A percentile compares a stretch with the other conserved stretches of the same genome.
These are phyloP conservation scores for Leptographium lundbergii DNA, from an alignment of 2,329 filamentous ascomycete species.

Conservation along the genomic window DNA sequence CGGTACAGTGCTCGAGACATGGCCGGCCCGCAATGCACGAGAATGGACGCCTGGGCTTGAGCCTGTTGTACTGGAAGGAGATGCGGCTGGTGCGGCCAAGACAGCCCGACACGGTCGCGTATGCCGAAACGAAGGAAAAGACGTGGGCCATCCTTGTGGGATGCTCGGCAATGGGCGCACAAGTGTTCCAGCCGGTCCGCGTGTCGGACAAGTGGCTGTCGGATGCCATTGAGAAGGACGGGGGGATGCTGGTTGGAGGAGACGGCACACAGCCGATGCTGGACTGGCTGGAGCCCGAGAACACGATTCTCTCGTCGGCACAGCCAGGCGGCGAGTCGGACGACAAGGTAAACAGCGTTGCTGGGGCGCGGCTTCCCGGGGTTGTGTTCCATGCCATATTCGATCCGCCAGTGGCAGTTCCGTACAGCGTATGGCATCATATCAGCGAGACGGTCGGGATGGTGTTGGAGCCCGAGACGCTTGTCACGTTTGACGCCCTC, in stretches of 20 bases:
- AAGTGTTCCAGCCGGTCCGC: constrained; percentile 46
- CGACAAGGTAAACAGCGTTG: constrained; percentile 21
- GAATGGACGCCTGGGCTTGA: constrained; percentile 52
- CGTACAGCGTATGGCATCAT: constrained; percentile 48
- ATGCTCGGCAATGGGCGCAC: constrained; percentile 37
- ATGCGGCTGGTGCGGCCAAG: constrained; percentile 32
- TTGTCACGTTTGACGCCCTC: constrained; percentile 43
- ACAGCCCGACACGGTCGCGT: constrained; percentile 9
- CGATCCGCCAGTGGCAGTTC: constrained; percentile 60
- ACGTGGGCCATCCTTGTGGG: constrained; percentile 58
- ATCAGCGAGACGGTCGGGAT: constrained; percentile 46
- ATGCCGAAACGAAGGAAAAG: constrained; percentile 22
- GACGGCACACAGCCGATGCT: constrained; percentile 24
- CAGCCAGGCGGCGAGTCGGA: background rate
- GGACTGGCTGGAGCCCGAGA: constrained; percentile 63
- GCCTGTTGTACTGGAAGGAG: constrained; percentile 67
- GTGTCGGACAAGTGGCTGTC: constrained; percentile 66
- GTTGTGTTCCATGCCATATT: constrained; percentile 65
- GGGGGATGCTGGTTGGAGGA: constrained; percentile 20
- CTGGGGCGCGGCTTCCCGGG: constrained; percentile 46
- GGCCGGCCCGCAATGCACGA: constrained; percentile 62
- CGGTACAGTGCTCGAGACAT: constrained; percentile 56
- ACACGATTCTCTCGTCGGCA: constrained; percentile 20
- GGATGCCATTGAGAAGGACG: constrained; percentile 47
- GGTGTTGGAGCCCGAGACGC: constrained; percentile 25